phyloP scores from a whole-genome alignment of 768 basidiomycete species.

The Chalciporus pseudorubinellus region DNA sequence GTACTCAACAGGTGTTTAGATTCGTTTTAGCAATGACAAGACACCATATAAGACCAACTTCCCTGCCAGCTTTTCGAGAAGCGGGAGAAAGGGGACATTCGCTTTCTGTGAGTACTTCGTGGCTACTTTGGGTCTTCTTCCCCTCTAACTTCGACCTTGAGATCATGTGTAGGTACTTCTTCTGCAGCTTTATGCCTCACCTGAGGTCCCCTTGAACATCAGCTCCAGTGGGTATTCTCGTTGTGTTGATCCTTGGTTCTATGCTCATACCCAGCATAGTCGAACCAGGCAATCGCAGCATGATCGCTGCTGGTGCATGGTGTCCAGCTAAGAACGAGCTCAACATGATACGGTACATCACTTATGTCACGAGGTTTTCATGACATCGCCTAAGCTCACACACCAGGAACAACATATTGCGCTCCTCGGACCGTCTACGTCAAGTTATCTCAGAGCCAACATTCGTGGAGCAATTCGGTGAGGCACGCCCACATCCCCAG shows the following conservation, averaged over 20 bases:
- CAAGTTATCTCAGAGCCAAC: conserved; percentile 60
- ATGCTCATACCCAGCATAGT: conserved; percentile 40
- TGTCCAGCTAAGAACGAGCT: conserved; percentile 79
- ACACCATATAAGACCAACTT: conserved; percentile 91
- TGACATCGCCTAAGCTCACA: neutral
- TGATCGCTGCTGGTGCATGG: conserved; percentile 82
- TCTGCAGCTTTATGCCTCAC: neutral
- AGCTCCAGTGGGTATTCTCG: conserved; percentile 21
- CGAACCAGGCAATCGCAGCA: conserved; percentile 60
- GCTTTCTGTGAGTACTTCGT: conserved; percentile 64
- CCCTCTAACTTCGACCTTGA: conserved; percentile 14
- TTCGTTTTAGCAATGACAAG: conserved; percentile 91
- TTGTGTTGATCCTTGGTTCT: neutral
- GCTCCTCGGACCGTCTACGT: conserved; percentile 60
- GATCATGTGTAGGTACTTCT: conserved; percentile 21
- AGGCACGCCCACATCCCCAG: conserved; percentile 57
- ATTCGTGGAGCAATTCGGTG: conserved; percentile 79
- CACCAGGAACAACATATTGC: conserved; percentile 62
- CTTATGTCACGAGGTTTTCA: neutral
- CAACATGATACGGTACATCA: conserved; percentile 61
- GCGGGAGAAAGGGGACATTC: conserved; percentile 87
- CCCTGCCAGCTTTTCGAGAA: conserved; percentile 82
- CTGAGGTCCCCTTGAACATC: neutral
- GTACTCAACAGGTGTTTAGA: conserved; percentile 35
- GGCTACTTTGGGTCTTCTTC: neutral